Percentiles rank a stretch among this genome's conserved stretches.
Conservation (phyloP, 2,329 filamentous ascomycete species). For the Fusarium fujikuroi region DNA sequence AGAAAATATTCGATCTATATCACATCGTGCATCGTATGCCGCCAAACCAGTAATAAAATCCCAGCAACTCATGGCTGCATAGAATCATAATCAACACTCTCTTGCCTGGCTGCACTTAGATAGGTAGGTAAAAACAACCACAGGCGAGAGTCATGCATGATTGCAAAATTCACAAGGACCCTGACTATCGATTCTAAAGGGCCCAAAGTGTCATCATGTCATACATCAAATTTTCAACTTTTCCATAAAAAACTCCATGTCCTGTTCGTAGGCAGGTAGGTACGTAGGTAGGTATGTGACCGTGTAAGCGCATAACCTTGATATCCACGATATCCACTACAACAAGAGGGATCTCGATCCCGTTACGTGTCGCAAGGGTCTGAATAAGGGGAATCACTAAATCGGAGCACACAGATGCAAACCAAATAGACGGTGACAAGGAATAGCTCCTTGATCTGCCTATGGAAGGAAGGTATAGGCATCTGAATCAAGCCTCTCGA, state of each 20-base stretch:
- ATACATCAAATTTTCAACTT: constrained; percentile 21
- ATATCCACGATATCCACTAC: constrained; percentile 30
- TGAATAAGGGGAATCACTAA: neutral
- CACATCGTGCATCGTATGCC: neutral
- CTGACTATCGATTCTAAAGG: constrained; percentile 17
- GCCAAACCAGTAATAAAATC: neutral
- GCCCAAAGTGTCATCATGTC: neutral
- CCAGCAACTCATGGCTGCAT: neutral
- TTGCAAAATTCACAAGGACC: constrained; percentile 1
- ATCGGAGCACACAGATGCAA: neutral
- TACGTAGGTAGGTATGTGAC: neutral
- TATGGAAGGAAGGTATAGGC: neutral
- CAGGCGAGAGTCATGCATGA: neutral
- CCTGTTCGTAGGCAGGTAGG: neutral
- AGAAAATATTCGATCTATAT: neutral
- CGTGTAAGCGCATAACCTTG: constrained; percentile 23
- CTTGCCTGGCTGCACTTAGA: neutral
- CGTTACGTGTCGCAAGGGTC: constrained; percentile 24
- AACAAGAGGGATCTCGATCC: constrained; percentile 27
- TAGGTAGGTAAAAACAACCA: neutral
- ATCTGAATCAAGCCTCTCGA: constrained; percentile 8
- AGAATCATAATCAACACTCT: neutral
- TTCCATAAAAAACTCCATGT: constrained; percentile 29
- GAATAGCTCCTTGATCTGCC: constrained; percentile 1
- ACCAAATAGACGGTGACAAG: constrained; percentile 21